Evolutionary conservation across 148 eudicot species (phyloP), one percentile per base, ranked within the genome.

Genomic region (Agrostemma githago): DNA sequence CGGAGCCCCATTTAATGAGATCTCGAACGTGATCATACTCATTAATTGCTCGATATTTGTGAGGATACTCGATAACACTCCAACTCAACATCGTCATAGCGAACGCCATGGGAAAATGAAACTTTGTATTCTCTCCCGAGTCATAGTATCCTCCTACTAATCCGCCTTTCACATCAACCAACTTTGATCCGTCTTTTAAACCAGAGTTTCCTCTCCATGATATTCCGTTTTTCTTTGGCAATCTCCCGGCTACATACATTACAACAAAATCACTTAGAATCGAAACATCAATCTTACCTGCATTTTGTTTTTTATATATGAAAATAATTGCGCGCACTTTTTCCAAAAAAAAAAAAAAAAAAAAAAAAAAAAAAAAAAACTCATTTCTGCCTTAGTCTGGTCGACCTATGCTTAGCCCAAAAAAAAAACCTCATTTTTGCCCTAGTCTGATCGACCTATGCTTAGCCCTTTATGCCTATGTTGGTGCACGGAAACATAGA

Each of bases 111-210:
- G 97, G 97, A 38, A 92, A 89, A 73, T 88, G 86, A 73, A 78
- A 92, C 82, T 92, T 92, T n/a, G 84, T 72, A 19, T 92, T 89
- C 77, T 85, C 97, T 3, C 97, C 97, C 0, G 89, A 85, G 44
- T 92, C 95, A 69, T 92, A 92, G 73, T 92, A 92, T 38, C 95
- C 97, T 8, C 97, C 97, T 17, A 82, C 85, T 40, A 89, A 76
- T 4, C 87, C 86, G 38, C 86, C 86, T 59, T 82, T 80, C 0
- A 82, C 83, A 54, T 87, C 87, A 1, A 70, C 70, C 63, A 76
- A 66, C 8, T 69, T 74, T 2, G 82, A 80, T 65, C 92, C 92
- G 46, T 88, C 92, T 15, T 71, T 65, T 16, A 80, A 46, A 69
- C 89, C 92, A 0, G 92, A 89, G 72, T 79, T 65, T 48, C 87